Conservation (phyloP, 257 asterid species). For the Leptodermis oblonga region DNA sequence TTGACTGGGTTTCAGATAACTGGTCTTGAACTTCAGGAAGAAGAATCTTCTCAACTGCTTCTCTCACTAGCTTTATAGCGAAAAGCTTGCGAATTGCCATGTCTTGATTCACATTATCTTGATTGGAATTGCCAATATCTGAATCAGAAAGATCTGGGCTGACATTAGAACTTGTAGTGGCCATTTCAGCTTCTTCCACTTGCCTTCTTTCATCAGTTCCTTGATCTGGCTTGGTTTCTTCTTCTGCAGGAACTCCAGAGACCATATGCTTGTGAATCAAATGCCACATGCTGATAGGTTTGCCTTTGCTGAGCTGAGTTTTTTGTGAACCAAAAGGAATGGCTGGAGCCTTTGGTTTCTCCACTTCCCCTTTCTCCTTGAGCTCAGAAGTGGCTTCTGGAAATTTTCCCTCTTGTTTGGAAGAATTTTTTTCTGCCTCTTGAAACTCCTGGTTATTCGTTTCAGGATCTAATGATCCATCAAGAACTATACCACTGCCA, state of each 20-base stretch:
- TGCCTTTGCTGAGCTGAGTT: conserved; percentile 14
- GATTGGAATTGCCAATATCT: conserved; percentile 19
- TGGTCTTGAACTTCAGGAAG: conserved; percentile 94
- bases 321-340: not conserved
- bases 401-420: conserved; percentile 21
- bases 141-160: conserved; percentile 22
- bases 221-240: conserved; percentile 9
- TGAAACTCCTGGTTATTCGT: conserved; percentile 43
- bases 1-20: conserved; percentile 61
- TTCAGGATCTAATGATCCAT: conserved; percentile 50
- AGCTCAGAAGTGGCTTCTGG: conserved; percentile 22
- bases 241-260: conserved; percentile 23
- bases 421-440: conserved; percentile 27
- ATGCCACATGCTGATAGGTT: conserved; percentile 38
- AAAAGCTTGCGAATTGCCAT: conserved; percentile 58
- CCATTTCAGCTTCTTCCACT: conserved; percentile 22
- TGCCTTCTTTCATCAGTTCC: conserved; percentile 19
- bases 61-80: conserved; percentile 84
- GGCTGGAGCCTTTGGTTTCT: conserved; percentile 10
- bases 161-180: conserved; percentile 15
- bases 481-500: conserved; percentile 38
- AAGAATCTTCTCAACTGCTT: conserved; percentile 94
- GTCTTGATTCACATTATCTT: conserved; percentile 50
- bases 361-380: conserved; percentile 19
- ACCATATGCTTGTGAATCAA: conserved; percentile 35